Evolutionary conservation across 1,284 basidiomycete genomes (phyloP), one percentile per base, ranked within the genome.

Genomic region (Bjerkandera adusta): DNA sequence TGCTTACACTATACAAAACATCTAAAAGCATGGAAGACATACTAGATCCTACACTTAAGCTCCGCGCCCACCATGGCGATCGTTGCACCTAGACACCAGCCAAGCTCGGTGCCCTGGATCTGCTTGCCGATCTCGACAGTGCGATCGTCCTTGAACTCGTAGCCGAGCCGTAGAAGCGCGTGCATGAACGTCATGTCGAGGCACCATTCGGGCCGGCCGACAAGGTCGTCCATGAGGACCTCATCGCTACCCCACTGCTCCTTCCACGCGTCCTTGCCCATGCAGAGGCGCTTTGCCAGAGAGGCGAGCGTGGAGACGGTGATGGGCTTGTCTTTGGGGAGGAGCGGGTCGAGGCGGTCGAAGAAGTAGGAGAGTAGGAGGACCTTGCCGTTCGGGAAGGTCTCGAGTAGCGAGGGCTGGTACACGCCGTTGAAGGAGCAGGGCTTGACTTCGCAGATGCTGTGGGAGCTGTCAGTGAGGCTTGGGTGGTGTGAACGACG

Each of bases 381-480:
- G 55, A 93, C 76, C 60, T 84, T 83, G 52, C 90, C 90, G 16
- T 72, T 66, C 3, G 82, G 76, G 79, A 98, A 98, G 4, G 91
- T 88, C 54, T 96, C 89, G 54, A 91, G 76, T 22, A 98, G 76
- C n/a, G 89, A 89, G 1, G 96, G 97, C 66, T 98, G 96, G 72
- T 99, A 98, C 22, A 97, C 92, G 29, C 96, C 96, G 57, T 92
- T 88, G 72, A 99, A 99, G 1, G 95, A 93, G 67, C 96, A 99
- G 0, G 94, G 94, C 64, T 89, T 91, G 57, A 85, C 74, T 59
- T 85, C 82, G 68, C 97, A 98, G 42, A 93, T 78, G 0, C 90
- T 92, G 54, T 50, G 5, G 13, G 34, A 47, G 49, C 3, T 45
- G 51, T 30, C 44, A 43, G n/a, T n/a, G n/a, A n/a, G n/a, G n/a